Evolutionary conservation across 495 filamentous ascomycete species (phyloP).

Genomic region (Pseudoneurospora amorphoporcata): DNA sequence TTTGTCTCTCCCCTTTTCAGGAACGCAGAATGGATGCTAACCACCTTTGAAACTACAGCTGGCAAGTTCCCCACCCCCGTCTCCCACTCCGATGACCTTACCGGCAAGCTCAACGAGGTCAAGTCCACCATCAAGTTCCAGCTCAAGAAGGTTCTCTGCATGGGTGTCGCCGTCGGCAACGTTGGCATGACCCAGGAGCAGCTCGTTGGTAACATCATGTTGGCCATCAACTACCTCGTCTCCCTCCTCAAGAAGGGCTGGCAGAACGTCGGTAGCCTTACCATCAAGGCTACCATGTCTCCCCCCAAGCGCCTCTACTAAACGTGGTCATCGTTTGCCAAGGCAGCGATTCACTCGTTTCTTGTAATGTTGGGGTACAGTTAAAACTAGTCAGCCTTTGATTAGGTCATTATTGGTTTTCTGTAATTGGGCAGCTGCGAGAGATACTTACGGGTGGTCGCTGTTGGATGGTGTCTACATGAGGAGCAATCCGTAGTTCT

Average conservation of each 20-base stretch:
- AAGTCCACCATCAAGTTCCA: constrained; percentile 99
- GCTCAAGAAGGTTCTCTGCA: constrained; percentile 99
- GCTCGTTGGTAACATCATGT: constrained; percentile 85
- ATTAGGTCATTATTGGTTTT: background rate
- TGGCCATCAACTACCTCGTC: constrained; percentile 99
- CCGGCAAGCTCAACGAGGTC: constrained; percentile 91
- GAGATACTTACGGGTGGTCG: background rate
- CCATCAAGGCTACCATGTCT: constrained; percentile 99
- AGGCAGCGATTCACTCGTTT: background rate
- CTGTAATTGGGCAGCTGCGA: background rate
- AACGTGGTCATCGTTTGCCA: constrained; percentile 3
- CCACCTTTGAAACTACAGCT: constrained; percentile 39
- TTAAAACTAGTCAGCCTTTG: background rate
- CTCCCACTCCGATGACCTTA: constrained; percentile 88
- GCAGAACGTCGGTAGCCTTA: constrained; percentile 99
- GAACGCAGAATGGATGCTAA: constrained; percentile 8
- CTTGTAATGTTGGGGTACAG: background rate
- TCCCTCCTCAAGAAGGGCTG: constrained; percentile 99
- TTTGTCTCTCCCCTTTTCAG: background rate
- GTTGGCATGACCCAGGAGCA: constrained; percentile 95
- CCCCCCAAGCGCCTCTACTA: constrained; percentile 96
- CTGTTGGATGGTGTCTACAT: background rate
- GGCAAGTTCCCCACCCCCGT: constrained; percentile 99
- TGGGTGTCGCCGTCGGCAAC: constrained; percentile 97
- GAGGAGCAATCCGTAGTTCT: background rate